Percentiles rank a stretch among this genome's conserved stretches.
These are phyloP conservation scores for Nasturtium officinale DNA, from an alignment of 345 rosid species.

Conservation along the genomic window DNA sequence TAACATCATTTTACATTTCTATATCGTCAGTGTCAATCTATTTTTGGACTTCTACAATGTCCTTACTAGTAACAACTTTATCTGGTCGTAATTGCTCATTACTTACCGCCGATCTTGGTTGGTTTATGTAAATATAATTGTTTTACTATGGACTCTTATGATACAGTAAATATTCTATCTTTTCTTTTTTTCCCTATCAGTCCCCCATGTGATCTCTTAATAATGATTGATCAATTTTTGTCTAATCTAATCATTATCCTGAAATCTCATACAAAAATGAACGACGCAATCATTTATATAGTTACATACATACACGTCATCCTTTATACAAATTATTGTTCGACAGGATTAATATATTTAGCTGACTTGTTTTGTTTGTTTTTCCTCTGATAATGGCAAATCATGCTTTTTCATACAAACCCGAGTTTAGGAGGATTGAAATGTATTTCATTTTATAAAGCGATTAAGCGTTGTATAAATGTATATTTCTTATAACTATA, in stretches of 20 bases:
- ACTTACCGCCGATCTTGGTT: slow-evolving; percentile 28
- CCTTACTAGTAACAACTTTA: slow-evolving; percentile 20
- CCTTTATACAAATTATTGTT: slow-evolving; percentile 5
- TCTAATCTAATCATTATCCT: slow-evolving; percentile 40
- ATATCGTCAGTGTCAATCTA: no score
- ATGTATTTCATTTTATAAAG: not conserved
- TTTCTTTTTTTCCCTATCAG: not conserved
- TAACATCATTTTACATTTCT: no score
- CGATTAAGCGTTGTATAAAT: slow-evolving; percentile 1
- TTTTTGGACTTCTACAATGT: no score
- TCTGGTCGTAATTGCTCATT: slow-evolving; percentile 15
- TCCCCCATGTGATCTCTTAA: slow-evolving; percentile 37
- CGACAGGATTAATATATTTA: slow-evolving; percentile 14
- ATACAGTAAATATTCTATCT: slow-evolving; percentile 8
- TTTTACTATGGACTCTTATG: slow-evolving; percentile 18
- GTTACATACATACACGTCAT: slow-evolving; percentile 40
- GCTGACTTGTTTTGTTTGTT: slow-evolving; percentile 23
- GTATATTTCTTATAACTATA: slow-evolving; percentile 1
- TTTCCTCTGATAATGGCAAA: slow-evolving; percentile 8
- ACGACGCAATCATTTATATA: slow-evolving; percentile 32
- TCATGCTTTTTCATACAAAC: slow-evolving; percentile 5
- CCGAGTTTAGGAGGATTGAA: not conserved
- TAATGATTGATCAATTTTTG: slow-evolving; percentile 31
- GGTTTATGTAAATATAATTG: slow-evolving; percentile 8
- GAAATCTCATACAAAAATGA: slow-evolving; percentile 30